Evolutionary conservation across 371 early-diverging fungal genomes (phyloP).

Genomic region (Mucor racemosus): DNA sequence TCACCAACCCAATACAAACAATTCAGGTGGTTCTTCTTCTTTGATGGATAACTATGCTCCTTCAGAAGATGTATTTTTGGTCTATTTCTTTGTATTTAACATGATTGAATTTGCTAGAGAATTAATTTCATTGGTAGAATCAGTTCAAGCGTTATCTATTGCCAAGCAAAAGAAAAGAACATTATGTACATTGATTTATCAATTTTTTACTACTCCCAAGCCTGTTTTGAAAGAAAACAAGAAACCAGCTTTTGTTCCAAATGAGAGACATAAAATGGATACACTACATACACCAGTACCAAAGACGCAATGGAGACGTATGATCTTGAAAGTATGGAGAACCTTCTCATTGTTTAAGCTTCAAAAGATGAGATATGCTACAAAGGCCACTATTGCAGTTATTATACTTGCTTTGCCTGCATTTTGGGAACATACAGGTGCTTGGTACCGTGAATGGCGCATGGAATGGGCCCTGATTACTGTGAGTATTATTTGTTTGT

Average conservation of each 20-base stretch:
- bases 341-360: conserved; percentile 66
- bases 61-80: conserved; percentile 73
- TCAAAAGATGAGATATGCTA: conserved; percentile 72
- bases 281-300: conserved; percentile 75
- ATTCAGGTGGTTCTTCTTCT: neutral
- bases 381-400: conserved; percentile 69
- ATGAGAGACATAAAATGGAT: conserved; percentile 56
- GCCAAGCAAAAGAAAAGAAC: conserved; percentile 20
- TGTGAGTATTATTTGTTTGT: conserved; percentile 23
- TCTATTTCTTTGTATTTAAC: conserved; percentile 80
- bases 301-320: conserved; percentile 48
- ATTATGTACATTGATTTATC: conserved; percentile 12
- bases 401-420: conserved; percentile 69
- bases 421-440: conserved; percentile 64
- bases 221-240: neutral
- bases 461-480: conserved; percentile 85
- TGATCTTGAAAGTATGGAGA: conserved; percentile 63
- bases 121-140: conserved; percentile 58
- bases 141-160: conserved; percentile 41
- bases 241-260: conserved; percentile 34
- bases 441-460: conserved; percentile 63
- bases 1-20: conserved; percentile 46
- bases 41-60: conserved; percentile 39
- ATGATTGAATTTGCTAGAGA: conserved; percentile 77
- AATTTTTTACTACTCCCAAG: neutral